Evolutionary conservation across 164 flowering plant genomes (phyloP).

Genomic region (Dillenia turbinata): DNA sequence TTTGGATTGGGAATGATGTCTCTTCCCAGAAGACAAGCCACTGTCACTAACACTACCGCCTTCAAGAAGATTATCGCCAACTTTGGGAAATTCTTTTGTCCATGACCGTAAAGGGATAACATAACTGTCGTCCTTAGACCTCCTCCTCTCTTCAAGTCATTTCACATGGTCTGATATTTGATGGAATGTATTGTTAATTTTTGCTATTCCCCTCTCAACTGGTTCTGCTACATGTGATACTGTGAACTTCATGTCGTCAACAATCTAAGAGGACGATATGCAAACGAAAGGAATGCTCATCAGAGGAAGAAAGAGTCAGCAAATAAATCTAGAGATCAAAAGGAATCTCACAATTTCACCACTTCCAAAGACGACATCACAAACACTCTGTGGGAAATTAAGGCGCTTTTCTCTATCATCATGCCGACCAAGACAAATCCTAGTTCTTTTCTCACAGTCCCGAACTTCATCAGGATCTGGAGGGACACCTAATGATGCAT

Average conservation of each 20-base stretch:
- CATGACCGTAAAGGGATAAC: slow-evolving; percentile 72
- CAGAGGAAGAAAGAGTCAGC: background rate
- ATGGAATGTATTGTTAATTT: slow-evolving; percentile 72
- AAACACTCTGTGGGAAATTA: slow-evolving; percentile 79
- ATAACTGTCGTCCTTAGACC: slow-evolving; percentile 68
- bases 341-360: slow-evolving; percentile 77
- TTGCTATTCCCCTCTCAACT: slow-evolving; percentile 87
- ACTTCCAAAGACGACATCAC: slow-evolving; percentile 93
- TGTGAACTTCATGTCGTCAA: slow-evolving; percentile 93
- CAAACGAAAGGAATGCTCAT: background rate
- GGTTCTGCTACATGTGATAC: slow-evolving; percentile 98
- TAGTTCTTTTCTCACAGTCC: slow-evolving; percentile 68
- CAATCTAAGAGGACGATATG: slow-evolving; percentile 47
- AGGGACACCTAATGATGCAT: slow-evolving; percentile 81
- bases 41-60: slow-evolving; percentile 95
- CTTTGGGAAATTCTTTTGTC: slow-evolving; percentile 67
- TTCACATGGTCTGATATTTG: slow-evolving; percentile 92
- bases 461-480: slow-evolving; percentile 94
- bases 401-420: slow-evolving; percentile 64
- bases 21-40: slow-evolving; percentile 51
- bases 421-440: slow-evolving; percentile 40
- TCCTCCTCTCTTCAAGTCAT: slow-evolving; percentile 53
- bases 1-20: slow-evolving; percentile 29
- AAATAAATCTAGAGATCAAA: background rate
- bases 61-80: slow-evolving; percentile 44